Evolutionary conservation across 352 stramenopile genomes (phyloP), one percentile per base, ranked within the genome.

Genomic region (Phytopythium montanum): DNA sequence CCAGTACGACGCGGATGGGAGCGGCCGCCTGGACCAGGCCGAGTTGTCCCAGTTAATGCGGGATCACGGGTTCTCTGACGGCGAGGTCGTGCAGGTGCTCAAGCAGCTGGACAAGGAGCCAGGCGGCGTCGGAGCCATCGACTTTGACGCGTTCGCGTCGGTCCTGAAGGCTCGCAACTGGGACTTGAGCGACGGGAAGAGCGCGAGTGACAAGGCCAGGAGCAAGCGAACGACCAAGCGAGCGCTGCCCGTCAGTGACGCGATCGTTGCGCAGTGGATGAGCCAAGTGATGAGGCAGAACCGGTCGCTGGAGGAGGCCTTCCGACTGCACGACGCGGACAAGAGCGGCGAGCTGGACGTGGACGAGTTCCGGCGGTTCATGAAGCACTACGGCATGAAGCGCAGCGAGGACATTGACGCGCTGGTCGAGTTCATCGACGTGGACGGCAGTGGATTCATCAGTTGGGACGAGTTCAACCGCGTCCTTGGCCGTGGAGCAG

Each of bases 371-470:
- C 62, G 66, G 4, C 62, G 63, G 3, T 74, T 88, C 46, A 76
- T 88, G 68, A 74, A 75, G 21, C 74, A 83, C 52, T 83, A 71
- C 25, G 75, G 76, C 7, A 64, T 81, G 36, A 71, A 69, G 14
- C 58, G 74, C 9, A 67, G 64, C 48, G 53, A 70, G 23, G 61
- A 68, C 16, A 81, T 87, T 36, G 48, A 75, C 18, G 54, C 59
- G 8, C 56, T 83, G 16, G 71, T 86, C 28, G 54, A 69, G 12
- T 54, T 72, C 48, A 64, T 87, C 14, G 76, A 83, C 51, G 56
- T 48, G 25, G 63, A 80, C n/a, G 66, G 64, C 0, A 84, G 56
- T 41, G 75, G 68, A 19, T 64, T 59, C 3, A 72, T 88, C 39
- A 87, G 66, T 44, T 66, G 77, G 1, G 50, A 70, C 41, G 70